Base-by-base conservation (phyloP, 805 yeast species). In the Saccharomycopsis fibuligera region DNA sequence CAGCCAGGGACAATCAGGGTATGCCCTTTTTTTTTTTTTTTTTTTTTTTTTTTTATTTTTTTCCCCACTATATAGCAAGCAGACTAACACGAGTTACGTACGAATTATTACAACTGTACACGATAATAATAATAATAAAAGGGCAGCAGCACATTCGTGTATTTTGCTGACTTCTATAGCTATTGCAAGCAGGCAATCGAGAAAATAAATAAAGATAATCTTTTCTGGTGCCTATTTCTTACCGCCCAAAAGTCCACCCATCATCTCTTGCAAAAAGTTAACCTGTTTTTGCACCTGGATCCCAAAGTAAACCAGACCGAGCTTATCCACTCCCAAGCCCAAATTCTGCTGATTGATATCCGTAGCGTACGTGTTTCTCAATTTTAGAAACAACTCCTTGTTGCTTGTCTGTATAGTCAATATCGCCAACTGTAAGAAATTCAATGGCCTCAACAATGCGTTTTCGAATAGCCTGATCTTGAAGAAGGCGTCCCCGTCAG, bases 351-450 rank as follows among this genome's bases (percentile, higher is more conserved):
- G 56, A 4, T 54, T 55, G 31, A 73, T 63, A 3, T 60, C 54
- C 1, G 60, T 60, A 25, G 68, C 60, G 64, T 83, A 86, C 46
- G 78, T 75, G 22, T 62, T 63, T 51, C 68, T 69, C 50, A 86
- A 69, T 51, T 72, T 74, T 49, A 72, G 59, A 63, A 75, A 86
- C 57, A 80, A 70, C 30, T 74, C 76, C 1, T 73, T 67, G 45
- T 78, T 64, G 40, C 65, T 70, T 47, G 74, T 77, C 66, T 70
- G 79, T 54, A 90, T 72, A 0, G 87, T 70, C 19, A 72, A 62
- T 3, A 81, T 66, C 23, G 89, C 67, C 55, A 90, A 67, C 59
- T 83, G 91, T 44, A 86, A 61, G 58, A 86, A 86, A 61, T 84
- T 83, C 43, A 86, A 58, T 25, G 84, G 62, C 5, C 76, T 74